Base-by-base conservation (phyloP, 805 yeast genomes). In the Schizosaccharomyces osmophilus region DNA sequence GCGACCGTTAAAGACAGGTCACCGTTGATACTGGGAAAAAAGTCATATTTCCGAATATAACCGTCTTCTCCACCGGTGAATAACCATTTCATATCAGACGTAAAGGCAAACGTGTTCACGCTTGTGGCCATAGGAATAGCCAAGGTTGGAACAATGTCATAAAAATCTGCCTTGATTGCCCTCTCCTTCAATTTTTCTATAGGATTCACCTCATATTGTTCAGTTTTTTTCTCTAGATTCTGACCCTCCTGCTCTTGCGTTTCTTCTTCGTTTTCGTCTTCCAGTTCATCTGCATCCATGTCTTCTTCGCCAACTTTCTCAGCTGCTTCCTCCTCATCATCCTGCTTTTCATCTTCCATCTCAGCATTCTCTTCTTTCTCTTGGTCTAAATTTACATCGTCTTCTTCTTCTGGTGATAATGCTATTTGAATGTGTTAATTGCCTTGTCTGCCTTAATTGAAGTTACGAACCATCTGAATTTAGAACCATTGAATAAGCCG, bases 31-130 rank as follows among this genome's bases (percentile, higher is more conserved):
- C 96, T 84, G 42, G 83, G 84, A 48, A 82, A 77, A 64, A 93
- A 83, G 71, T 93, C 95, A 72, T 84, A 93, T 69, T 85, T 88
- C 59, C 98, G 75, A 42, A 93, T 85, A 67, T 82, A 86, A 4
- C 98, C 98, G 71, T 93, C 98, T 65, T 85, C 90, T 9, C 97
- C 97, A 24, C 98, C 98, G 0, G 95, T 83, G 67, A 89, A 84
- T 48, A 93, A 75, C 84, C 88, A 89, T 68, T 82, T 83, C 54
- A 88, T 83, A 5, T 94, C 95, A 66, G 79, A 80, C 0, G 95
- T 79, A 58, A 87, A 74, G 1, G 89, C 83, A 43, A 90, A 66
- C 2, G 93, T 78, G 71, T 87, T 87, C 41, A 93, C 83, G 32
- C 85, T 82, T 0, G 86, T 73, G 1, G 87, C 77, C 67, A 86